Conservation (phyloP, 768 basidiomycete species). For the Termitomyces sp. region DNA sequence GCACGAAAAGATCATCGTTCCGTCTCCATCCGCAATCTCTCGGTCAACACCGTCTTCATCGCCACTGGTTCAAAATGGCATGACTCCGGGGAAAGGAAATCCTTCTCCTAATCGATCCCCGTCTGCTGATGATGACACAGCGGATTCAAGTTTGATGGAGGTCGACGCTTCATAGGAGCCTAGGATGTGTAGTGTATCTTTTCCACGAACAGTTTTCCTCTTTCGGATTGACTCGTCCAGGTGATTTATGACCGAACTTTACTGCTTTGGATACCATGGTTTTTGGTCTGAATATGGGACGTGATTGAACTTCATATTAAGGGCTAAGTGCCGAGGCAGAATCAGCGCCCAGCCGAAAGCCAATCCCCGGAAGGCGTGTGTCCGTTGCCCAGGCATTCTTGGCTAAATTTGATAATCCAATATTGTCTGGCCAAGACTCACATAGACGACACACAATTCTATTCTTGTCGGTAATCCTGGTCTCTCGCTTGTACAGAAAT, state of each 20-base stretch:
- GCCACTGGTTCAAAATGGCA: constrained; percentile 1
- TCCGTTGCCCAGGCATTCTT: background rate
- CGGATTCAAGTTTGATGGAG: constrained; percentile 27
- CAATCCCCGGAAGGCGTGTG: background rate
- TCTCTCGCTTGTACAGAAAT: background rate
- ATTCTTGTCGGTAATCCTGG: background rate
- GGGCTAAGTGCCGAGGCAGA: background rate
- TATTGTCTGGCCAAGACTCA: background rate
- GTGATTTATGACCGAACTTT: background rate
- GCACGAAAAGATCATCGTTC: constrained; percentile 16
- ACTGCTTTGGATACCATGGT: background rate
- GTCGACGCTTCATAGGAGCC: constrained; percentile 19
- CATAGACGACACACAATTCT: background rate
- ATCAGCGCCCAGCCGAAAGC: background rate
- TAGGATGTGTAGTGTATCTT: constrained; percentile 2
- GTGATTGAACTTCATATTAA: background rate
- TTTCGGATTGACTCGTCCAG: background rate
- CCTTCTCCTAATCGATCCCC: constrained; percentile 15
- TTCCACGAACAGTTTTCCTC: background rate
- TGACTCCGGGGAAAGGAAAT: background rate
- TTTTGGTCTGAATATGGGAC: background rate
- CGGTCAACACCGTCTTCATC: constrained; percentile 4
- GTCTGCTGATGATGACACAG: constrained; percentile 13
- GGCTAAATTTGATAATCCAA: background rate
- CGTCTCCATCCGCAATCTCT: constrained; percentile 8